Conservation (phyloP, 169 alveolate genomes). For the Cryptosporidium felis region DNA sequence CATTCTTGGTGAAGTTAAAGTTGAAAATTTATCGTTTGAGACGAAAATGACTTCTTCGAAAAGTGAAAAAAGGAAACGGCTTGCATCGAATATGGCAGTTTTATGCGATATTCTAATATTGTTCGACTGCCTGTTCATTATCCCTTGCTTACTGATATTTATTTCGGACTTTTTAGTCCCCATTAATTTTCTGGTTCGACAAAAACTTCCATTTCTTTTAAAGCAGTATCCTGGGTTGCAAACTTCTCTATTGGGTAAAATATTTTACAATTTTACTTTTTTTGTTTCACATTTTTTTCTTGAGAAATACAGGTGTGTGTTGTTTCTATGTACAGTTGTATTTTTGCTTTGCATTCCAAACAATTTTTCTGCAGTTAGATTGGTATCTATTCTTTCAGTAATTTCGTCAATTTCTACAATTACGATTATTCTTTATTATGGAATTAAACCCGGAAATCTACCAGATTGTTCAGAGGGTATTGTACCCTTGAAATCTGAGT, state of each 20-base stretch:
- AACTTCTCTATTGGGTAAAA: not conserved
- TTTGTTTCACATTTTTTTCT: constrained; percentile 42
- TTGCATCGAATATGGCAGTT: constrained; percentile 10
- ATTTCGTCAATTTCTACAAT: constrained; percentile 49
- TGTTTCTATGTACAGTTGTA: constrained; percentile 29
- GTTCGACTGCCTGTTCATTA: constrained; percentile 52
- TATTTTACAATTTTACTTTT: not conserved
- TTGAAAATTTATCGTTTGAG: not conserved
- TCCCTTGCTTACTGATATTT: constrained; percentile 54
- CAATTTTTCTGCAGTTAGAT: constrained; percentile 36
- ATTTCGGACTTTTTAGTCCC: constrained; percentile 51
- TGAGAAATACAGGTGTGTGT: constrained; percentile 26
- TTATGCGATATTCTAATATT: constrained; percentile 16
- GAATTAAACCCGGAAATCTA: constrained; percentile 6
- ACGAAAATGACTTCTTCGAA: not conserved
- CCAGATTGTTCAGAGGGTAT: constrained; percentile 26
- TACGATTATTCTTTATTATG: constrained; percentile 18
- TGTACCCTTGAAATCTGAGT: not conserved
- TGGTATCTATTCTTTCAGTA: constrained; percentile 47
- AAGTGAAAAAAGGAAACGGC: not conserved
- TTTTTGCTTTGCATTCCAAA: constrained; percentile 48
- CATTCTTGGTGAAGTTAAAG: constrained; percentile 41
- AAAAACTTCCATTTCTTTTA: constrained; percentile 10
- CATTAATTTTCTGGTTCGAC: constrained; percentile 4
- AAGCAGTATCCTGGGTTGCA: constrained; percentile 1